Evolutionary conservation across 805 yeast genomes (phyloP), one percentile per base, ranked within the genome.

Genomic region (Candida golubevii): DNA sequence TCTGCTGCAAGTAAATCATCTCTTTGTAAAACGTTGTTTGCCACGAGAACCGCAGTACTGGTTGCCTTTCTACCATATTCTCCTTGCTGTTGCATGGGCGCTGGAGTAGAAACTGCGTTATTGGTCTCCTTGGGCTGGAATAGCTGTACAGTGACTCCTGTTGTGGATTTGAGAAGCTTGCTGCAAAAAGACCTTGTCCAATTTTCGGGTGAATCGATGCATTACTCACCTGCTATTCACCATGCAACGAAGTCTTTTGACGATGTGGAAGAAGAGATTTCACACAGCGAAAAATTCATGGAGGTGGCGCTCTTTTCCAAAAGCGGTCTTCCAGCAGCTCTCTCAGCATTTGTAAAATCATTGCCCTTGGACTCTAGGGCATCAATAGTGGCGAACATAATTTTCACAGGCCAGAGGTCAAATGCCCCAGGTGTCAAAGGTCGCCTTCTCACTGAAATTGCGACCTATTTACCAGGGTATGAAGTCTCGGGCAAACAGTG

Each of bases 41-140:
- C 32, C 18, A 8, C 31, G 11, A 35, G 26, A 9, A 41, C 46
- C 2, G 50, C 45, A 5, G 50, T 39, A 6, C 44, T 55, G 1
- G 42, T 46, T 15, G 37, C 50, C 11, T 54, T 49, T 33, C 39
- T 54, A 33, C 54, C 57, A 10, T 39, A 29, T 27, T 33, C 42
- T 3, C 47, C 47, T 3, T 53, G 55, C 30, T 33, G 38, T 12
- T 47, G 50, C 26, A 39, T 54, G 3, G 46, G 47, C 3, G 48
- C 54, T 4, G 50, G 50, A 1, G 42, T 49, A 10, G 49, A 48
- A 10, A 45, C 47, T 26, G 55, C 51, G 4, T 13, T 48, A 12
- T 46, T 54, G 15, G 44, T 54, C 7, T 35, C 42, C 27, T 15
- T 51, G 7, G 47, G 42, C n/a, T 53, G 57, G 58, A 32, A 39